Percentiles rank a stretch among this genome's conserved stretches.
These are phyloP conservation scores for Mercurialis annua DNA, from an alignment of 345 rosid species.

Conservation along the genomic window DNA sequence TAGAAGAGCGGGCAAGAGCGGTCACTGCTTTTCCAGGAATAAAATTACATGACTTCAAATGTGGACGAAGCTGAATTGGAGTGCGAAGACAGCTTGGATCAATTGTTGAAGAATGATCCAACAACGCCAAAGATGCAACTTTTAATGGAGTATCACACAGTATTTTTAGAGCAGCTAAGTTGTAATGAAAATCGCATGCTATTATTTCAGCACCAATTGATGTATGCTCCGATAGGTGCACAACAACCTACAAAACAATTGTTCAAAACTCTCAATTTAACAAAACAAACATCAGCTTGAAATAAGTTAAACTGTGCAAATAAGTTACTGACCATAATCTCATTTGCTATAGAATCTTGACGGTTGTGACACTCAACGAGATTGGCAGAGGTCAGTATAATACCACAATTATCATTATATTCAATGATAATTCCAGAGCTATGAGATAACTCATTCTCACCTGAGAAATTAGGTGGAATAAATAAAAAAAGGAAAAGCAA, in stretches of 20 bases:
- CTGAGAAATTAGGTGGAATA: no score
- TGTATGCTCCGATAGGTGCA: not conserved
- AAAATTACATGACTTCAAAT: not conserved
- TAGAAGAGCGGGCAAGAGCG: not conserved
- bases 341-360: not conserved
- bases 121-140: not conserved
- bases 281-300: no score
- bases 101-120: not conserved
- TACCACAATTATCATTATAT: not conserved
- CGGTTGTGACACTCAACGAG: not conserved
- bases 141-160: not conserved
- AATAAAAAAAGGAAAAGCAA: not conserved
- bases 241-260: not conserved
- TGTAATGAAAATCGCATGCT: constrained; percentile 2
- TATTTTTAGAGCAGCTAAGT: not conserved
- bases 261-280: no score
- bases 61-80: not conserved
- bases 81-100: not conserved
- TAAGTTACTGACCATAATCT: not conserved
- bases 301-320: no score
- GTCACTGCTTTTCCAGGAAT: not conserved
- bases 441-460: not conserved
- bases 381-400: not conserved
- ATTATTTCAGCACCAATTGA: not conserved
- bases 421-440: not conserved